phyloP scores from a whole-genome alignment of 2,329 filamentous ascomycete genomes.

The Aspergillus sp. region DNA sequence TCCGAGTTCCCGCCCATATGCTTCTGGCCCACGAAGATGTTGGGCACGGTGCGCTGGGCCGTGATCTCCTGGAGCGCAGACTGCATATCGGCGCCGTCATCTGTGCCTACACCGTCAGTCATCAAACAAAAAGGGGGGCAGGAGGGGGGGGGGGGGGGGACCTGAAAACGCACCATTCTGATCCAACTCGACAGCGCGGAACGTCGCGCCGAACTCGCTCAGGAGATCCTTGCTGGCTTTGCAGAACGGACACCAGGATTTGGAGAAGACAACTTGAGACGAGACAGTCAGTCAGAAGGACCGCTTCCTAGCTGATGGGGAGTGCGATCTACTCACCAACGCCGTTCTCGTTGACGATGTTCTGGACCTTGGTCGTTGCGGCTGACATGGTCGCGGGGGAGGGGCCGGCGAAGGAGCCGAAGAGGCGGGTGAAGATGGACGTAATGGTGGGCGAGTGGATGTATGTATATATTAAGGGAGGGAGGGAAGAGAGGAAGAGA shows the following conservation, averaged over 20 bases:
- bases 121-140: background rate
- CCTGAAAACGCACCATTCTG: constrained; percentile 56
- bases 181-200: constrained; percentile 72
- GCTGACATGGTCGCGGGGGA: constrained; percentile 65
- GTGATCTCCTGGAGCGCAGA: constrained; percentile 70
- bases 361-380: constrained; percentile 72
- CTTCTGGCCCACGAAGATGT: constrained; percentile 83
- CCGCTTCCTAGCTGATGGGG: no score
- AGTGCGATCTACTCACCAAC: constrained; percentile 54
- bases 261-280: constrained; percentile 94
- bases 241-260: constrained; percentile 96
- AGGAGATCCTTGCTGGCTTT: constrained; percentile 66
- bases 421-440: constrained; percentile 64
- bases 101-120: constrained; percentile 36
- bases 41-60: constrained; percentile 81
- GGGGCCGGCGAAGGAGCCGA: constrained; percentile 47
- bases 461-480: background rate
- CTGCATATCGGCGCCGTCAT: constrained; percentile 76
- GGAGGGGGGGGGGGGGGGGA: background rate
- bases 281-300: no score
- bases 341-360: constrained; percentile 78
- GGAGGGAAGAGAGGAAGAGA: background rate
- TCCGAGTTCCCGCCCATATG: constrained; percentile 97
- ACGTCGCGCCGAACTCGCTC: constrained; percentile 60
- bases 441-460: constrained; percentile 43